Conservation (phyloP, 139 green algal genomes). For the Tetradesmus lagerheimii region DNA sequence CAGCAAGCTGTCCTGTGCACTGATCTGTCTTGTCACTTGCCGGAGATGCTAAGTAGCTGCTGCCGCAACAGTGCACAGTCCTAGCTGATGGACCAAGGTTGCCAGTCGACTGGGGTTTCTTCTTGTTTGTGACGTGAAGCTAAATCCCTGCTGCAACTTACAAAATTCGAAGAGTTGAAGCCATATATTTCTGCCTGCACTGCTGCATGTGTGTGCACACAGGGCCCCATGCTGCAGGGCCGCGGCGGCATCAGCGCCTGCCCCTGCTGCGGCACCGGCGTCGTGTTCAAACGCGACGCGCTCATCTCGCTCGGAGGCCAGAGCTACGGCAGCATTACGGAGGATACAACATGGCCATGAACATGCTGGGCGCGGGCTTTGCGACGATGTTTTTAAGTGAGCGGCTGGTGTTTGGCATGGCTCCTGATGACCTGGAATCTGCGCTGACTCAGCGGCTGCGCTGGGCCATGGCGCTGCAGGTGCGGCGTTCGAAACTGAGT, state of each 20-base stretch:
- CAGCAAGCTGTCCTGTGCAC: no score
- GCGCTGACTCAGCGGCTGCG: conserved; percentile 30
- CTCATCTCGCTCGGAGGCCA: conserved; percentile 20
- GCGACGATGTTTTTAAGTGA: conserved; percentile 43
- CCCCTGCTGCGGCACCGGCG: conserved; percentile 42
- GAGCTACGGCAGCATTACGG: conserved; percentile 32
- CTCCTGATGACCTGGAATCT: not conserved
- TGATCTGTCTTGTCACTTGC: no score
- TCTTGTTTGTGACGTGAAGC: no score
- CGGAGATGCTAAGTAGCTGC: no score
- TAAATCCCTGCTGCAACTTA: no score
- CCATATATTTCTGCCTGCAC: no score
- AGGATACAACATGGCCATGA: conserved; percentile 49
- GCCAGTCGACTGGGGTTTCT: no score
- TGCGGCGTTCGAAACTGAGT: not conserved
- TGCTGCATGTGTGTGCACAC: not conserved
- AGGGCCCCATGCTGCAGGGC: conserved; percentile 27
- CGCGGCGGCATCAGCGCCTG: conserved; percentile 32
- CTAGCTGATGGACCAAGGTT: no score
- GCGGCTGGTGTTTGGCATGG: conserved; percentile 29
- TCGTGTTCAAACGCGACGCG: not conserved
- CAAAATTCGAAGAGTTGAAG: no score
- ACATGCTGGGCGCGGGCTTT: conserved; percentile 28
- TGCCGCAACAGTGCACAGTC: no score
- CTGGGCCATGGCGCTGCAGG: conserved; percentile 23